Conservation (phyloP, 257 asterid species). For the Prunella vulgaris region DNA sequence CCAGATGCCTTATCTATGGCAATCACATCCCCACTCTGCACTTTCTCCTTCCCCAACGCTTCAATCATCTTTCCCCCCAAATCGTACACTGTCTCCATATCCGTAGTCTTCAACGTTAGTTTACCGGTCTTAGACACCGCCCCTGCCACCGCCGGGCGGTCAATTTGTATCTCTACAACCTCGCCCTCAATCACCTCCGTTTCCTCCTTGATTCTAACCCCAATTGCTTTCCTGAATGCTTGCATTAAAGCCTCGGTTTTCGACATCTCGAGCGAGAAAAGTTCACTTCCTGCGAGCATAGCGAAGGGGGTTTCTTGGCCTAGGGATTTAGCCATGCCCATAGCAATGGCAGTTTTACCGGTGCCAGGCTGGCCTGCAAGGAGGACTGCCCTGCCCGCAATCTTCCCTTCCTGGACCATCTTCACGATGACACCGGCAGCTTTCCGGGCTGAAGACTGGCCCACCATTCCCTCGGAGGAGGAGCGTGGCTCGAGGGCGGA, state of each 20-base stretch:
- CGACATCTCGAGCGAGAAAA: constrained; percentile 87
- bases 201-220: constrained; percentile 84
- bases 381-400: constrained; percentile 77
- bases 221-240: constrained; percentile 82
- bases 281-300: constrained; percentile 87
- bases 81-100: constrained; percentile 86
- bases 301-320: constrained; percentile 91
- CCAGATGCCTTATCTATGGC: constrained; percentile 93
- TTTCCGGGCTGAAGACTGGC: constrained; percentile 70
- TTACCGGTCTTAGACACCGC: constrained; percentile 84
- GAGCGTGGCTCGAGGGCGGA: constrained; percentile 70
- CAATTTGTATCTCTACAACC: constrained; percentile 77
- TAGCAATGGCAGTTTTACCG: constrained; percentile 81
- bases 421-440: constrained; percentile 78
- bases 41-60: constrained; percentile 84
- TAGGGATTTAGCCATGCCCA: constrained; percentile 90
- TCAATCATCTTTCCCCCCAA: constrained; percentile 91
- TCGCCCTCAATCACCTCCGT: constrained; percentile 91
- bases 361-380: constrained; percentile 88
- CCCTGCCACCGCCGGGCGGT: constrained; percentile 76
- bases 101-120: constrained; percentile 76
- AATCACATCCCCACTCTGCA: constrained; percentile 91
- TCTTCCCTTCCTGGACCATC: constrained; percentile 81
- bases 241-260: constrained; percentile 90
- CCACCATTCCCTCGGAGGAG: constrained; percentile 88